Evolutionary conservation across 768 basidiomycete species (phyloP).

Genomic region (Hysterangium stoloniferum): DNA sequence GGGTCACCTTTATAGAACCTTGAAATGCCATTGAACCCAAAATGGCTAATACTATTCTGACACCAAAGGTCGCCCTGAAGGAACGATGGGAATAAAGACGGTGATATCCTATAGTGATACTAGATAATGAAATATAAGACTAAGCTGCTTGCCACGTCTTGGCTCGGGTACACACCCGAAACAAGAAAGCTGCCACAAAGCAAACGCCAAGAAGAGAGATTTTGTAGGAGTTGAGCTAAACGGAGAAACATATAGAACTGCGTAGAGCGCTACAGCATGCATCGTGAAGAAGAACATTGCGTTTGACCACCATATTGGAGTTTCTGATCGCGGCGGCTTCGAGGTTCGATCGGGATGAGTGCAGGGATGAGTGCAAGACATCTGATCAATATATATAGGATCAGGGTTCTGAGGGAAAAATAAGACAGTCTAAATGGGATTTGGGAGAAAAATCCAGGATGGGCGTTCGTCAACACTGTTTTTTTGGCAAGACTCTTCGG

Average conservation of each 20-base stretch:
- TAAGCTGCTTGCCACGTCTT: background rate
- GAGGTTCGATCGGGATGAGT: too few species aligned
- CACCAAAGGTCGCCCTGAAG: conserved; percentile 48
- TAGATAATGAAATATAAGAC: conserved; percentile 20
- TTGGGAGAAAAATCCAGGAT: too few species aligned
- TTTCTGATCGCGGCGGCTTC: background rate
- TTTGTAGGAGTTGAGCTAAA: conserved; percentile 34
- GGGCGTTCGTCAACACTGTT: too few species aligned
- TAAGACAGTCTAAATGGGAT: too few species aligned
- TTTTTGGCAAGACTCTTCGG: too few species aligned
- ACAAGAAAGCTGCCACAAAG: conserved; percentile 61
- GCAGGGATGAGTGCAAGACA: too few species aligned
- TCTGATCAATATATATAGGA: too few species aligned
- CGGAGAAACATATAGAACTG: conserved; percentile 43
- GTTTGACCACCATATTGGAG: conserved; percentile 56
- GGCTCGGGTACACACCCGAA: conserved; percentile 46
- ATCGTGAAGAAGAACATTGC: conserved; percentile 46
- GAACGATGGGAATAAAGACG: conserved; percentile 71
- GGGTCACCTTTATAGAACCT: conserved; percentile 70
- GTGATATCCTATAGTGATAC: conserved; percentile 73
- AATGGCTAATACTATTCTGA: conserved; percentile 51
- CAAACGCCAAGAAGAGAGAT: conserved; percentile 41
- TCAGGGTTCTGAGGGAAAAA: too few species aligned
- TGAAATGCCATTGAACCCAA: conserved; percentile 72
- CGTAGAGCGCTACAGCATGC: conserved; percentile 50